A percentile compares a stretch with the other conserved stretches of the same genome.
phyloP scores from a whole-genome alignment of 2,329 filamentous ascomycete species.

The Juglanconis sp. region DNA sequence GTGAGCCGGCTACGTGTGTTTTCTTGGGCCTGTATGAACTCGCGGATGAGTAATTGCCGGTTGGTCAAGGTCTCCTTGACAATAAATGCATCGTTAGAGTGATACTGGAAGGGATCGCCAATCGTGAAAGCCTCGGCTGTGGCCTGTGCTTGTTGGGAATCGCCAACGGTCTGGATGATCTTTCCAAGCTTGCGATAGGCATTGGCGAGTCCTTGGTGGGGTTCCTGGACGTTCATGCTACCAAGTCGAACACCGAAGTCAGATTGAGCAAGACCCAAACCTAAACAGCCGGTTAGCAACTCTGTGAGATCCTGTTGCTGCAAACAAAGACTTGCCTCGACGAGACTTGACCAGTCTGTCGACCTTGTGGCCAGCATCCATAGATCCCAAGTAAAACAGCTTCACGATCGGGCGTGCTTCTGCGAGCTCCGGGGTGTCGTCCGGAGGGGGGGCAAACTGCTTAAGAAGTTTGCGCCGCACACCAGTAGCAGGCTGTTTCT shows the following conservation, averaged over 20 bases:
- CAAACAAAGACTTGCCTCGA: slow-evolving; percentile 61
- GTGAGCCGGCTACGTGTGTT: slow-evolving; percentile 76
- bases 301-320: neutral
- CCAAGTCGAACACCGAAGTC: slow-evolving; percentile 90
- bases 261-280: slow-evolving; percentile 84
- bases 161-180: slow-evolving; percentile 86
- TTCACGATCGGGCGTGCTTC: slow-evolving; percentile 89
- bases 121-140: slow-evolving; percentile 95
- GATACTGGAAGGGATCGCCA: slow-evolving; percentile 89
- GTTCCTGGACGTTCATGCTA: slow-evolving; percentile 84
- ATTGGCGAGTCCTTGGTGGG: slow-evolving; percentile 79
- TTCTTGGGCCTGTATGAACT: slow-evolving; percentile 88
- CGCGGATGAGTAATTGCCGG: slow-evolving; percentile 90
- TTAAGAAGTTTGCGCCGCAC: slow-evolving; percentile 94
- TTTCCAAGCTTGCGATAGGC: slow-evolving; percentile 95
- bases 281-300: slow-evolving; percentile 47
- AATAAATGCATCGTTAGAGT: slow-evolving; percentile 93
- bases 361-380: slow-evolving; percentile 97
- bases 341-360: slow-evolving; percentile 90
- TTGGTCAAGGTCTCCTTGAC: slow-evolving; percentile 98
- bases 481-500: slow-evolving; percentile 95
- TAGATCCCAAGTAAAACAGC: slow-evolving; percentile 88
- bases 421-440: slow-evolving; percentile 92
- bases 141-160: slow-evolving; percentile 93
- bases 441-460: slow-evolving; percentile 94